Percentiles rank a stretch among this genome's conserved stretches.
Conservation (phyloP, 2,329 filamentous ascomycete genomes). For the Penicillium concentricum region DNA sequence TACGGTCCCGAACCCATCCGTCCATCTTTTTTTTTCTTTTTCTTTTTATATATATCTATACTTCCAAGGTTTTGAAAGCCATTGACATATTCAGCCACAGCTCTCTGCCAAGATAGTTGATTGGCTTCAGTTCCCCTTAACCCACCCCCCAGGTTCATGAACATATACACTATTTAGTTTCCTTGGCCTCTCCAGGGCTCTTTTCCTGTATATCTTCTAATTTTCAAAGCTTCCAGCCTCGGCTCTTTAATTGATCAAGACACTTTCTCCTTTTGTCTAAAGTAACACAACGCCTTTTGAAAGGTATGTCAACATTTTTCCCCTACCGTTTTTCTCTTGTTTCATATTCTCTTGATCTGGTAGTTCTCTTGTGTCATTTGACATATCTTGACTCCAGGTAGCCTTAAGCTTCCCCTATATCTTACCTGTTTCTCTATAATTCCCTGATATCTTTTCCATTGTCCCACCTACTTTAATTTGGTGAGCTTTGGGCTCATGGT, state of each 20-base stretch:
- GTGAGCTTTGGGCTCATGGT: not conserved
- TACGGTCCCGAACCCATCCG: not conserved
- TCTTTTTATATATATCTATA: not conserved
- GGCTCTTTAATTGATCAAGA: no score
- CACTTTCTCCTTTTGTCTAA: not conserved
- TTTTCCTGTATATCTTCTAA: not conserved
- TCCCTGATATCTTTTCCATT: not conserved
- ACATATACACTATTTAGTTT: not conserved
- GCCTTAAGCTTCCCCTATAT: not conserved
- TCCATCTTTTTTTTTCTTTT: not conserved
- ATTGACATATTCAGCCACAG: conserved; percentile 12
- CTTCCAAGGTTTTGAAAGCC: not conserved
- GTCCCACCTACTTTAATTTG: not conserved
- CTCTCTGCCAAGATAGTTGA: not conserved
- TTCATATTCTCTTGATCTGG: not conserved
- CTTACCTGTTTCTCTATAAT: not conserved
- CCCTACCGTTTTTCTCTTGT: no score
- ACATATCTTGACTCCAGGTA: not conserved
- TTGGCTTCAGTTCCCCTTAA: not conserved
- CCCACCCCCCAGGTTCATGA: not conserved
- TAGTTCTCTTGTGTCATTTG: not conserved
- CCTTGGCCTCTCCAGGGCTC: not conserved
- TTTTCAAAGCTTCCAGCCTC: no score
- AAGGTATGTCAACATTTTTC: no score
- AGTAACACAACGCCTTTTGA: no score